Evolutionary conservation across 805 yeast genomes (phyloP).

Genomic region (Wickerhamia fluorescens): DNA sequence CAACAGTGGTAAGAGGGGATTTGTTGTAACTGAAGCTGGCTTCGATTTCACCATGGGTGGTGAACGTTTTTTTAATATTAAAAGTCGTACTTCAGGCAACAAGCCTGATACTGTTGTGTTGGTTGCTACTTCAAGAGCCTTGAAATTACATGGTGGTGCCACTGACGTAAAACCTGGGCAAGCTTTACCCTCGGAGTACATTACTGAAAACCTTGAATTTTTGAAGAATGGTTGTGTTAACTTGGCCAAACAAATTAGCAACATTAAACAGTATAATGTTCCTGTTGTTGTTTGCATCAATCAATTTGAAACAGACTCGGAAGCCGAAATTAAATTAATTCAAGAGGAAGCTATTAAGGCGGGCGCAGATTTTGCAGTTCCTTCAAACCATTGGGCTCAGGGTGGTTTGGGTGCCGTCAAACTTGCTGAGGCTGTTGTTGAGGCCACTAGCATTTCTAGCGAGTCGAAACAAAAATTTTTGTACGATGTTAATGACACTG

Average conservation of each 20-base stretch:
- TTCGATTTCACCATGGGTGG: constrained; percentile 99
- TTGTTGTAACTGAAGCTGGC: constrained; percentile 95
- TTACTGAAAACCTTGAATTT: constrained; percentile 72
- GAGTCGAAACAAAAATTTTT: constrained; percentile 41
- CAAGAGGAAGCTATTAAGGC: constrained; percentile 76
- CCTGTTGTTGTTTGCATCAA: constrained; percentile 96
- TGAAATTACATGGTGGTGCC: constrained; percentile 95
- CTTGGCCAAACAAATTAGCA: constrained; percentile 82
- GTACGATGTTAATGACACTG: constrained; percentile 64
- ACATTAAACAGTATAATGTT: constrained; percentile 76
- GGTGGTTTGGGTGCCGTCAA: constrained; percentile 89
- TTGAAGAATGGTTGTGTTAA: constrained; percentile 78
- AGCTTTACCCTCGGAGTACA: constrained; percentile 74
- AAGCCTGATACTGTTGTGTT: constrained; percentile 86
- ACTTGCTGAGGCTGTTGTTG: constrained; percentile 76
- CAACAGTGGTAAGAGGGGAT: constrained; percentile 54
- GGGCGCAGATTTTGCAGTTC: constrained; percentile 91
- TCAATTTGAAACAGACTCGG: constrained; percentile 76
- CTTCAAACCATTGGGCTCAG: constrained; percentile 90
- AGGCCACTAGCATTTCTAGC: constrained; percentile 48
- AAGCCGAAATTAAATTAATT: constrained; percentile 71
- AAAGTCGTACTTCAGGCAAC: constrained; percentile 87
- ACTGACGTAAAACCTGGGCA: constrained; percentile 95
- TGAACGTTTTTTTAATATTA: constrained; percentile 92
- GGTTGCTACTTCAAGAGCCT: constrained; percentile 95